phyloP scores from a whole-genome alignment of 805 yeast genomes.

The Starmera caribaea region DNA sequence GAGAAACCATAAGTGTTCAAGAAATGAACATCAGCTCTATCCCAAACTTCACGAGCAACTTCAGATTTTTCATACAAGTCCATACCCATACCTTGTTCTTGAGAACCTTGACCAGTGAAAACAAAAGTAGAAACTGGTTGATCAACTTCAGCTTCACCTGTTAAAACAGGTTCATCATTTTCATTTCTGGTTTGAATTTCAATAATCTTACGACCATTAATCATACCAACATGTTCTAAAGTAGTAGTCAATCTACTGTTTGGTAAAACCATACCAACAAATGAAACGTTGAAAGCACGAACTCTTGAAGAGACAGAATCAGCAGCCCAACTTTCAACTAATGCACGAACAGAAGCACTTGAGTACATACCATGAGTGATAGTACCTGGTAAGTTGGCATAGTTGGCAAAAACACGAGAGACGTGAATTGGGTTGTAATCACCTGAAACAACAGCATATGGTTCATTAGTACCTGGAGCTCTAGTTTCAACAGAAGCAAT shows the following conservation, averaged over 20 bases:
- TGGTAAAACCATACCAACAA: constrained; percentile 97
- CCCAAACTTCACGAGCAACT: constrained; percentile 96
- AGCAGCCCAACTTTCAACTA: constrained; percentile 98
- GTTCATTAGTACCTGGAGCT: constrained; percentile 94
- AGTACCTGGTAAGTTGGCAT: constrained; percentile 93
- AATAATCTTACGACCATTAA: constrained; percentile 95
- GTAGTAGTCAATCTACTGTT: constrained; percentile 81
- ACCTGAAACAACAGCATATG: constrained; percentile 95
- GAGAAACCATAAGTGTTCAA: constrained; percentile 94
- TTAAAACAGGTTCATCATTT: constrained; percentile 72
- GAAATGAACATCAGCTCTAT: constrained; percentile 92
- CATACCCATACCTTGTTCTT: constrained; percentile 99
- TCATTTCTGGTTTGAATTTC: constrained; percentile 83
- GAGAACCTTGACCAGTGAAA: constrained; percentile 99
- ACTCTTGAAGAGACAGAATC: constrained; percentile 94
- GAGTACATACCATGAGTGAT: constrained; percentile 99
- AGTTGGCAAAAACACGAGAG: constrained; percentile 85
- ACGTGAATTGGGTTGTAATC: constrained; percentile 99
- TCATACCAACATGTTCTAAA: constrained; percentile 96
- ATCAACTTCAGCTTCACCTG: constrained; percentile 97
- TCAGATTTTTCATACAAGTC: constrained; percentile 85
- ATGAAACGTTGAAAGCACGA: constrained; percentile 82
- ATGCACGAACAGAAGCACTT: constrained; percentile 87
- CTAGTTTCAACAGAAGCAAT: constrained; percentile 51
- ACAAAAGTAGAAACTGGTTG: constrained; percentile 96